Conservation (phyloP, 78 protist genomes). For the Anaeramoeba flamelloides region DNA sequence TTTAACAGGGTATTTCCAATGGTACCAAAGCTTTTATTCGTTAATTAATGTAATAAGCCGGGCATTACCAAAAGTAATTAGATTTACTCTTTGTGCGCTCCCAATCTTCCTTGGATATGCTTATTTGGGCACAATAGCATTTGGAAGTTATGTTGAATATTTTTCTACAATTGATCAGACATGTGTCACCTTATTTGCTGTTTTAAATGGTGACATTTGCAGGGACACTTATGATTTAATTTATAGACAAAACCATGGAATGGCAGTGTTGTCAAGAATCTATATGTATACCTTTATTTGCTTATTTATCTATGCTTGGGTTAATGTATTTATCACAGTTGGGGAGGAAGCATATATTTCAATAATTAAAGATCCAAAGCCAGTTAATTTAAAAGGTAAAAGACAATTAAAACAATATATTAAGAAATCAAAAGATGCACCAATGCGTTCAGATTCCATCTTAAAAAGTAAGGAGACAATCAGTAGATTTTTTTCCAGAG, state of each 20-base stretch:
- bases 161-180: conserved; percentile 11
- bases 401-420: too few relatives aligned
- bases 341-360: conserved; percentile 23
- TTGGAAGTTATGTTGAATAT: background rate
- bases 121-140: conserved; percentile 1
- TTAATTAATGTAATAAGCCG: background rate
- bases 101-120: conserved; percentile 20
- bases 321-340: conserved; percentile 15
- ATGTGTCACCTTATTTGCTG: conserved; percentile 14
- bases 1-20: conserved; percentile 4
- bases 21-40: background rate
- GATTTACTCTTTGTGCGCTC: background rate
- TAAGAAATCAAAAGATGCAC: too few relatives aligned
- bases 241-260: conserved; percentile 7
- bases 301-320: conserved; percentile 12
- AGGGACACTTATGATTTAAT: conserved; percentile 6
- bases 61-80: background rate
- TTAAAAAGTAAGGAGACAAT: too few relatives aligned
- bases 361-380: too few relatives aligned
- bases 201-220: conserved; percentile 16
- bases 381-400: too few relatives aligned
- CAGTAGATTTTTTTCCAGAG: too few relatives aligned
- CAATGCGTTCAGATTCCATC: too few relatives aligned
- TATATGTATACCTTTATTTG: conserved; percentile 8
- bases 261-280: background rate